Base-by-base conservation (phyloP, 768 basidiomycete genomes). In the Tulasnella sp. region DNA sequence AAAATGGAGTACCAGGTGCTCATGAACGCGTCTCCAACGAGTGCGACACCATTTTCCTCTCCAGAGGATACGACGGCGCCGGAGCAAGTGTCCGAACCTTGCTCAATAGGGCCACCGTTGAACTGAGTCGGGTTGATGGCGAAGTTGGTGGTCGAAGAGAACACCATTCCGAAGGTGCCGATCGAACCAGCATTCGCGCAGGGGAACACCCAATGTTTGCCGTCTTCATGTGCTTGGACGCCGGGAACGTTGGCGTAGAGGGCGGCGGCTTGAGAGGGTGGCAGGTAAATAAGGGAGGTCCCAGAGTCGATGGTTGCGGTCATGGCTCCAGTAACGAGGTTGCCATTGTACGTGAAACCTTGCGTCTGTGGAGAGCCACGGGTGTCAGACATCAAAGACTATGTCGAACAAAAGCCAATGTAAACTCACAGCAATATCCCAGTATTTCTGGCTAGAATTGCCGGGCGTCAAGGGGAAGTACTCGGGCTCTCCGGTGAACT, bases 401-500 rank as follows among this genome's bases (percentile, higher is more conserved):
- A 58, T 5, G 54, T 18, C 20, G 54, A 58, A 58, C 8, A 22
- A 28, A 58, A 1, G 18, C 4, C 11, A 58, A 28, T 7, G 48
- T 18, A 28, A 22, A 58, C 54, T 22, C 24, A 58, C 54, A 24
- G 18, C 20, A 28, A 64, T 64, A 31, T 64, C 60, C 60, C 60
- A 64, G 16, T 7, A n/a, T 9, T 31, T 64, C n/a, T 64, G 60
- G 12, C 60, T 64, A 12, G 60, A 24, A 64, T 64, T 28, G 8
- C 60, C 60, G 24, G 60, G 60, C 12, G 60, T 64, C 60, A 64
- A 64, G 1, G 60, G 60, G 60, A 64, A 64, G n/a, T 64, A 64
- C n/a, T 64, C 60, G 5, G 60, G 60, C n/a, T 64, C 20, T 24
- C 75, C 75, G n/a, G 75, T 42, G 75, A 48, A 76, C 75, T 76